Base-by-base conservation (phyloP, 108 stramenopile genomes). In the Nannochloropsis salina region DNA sequence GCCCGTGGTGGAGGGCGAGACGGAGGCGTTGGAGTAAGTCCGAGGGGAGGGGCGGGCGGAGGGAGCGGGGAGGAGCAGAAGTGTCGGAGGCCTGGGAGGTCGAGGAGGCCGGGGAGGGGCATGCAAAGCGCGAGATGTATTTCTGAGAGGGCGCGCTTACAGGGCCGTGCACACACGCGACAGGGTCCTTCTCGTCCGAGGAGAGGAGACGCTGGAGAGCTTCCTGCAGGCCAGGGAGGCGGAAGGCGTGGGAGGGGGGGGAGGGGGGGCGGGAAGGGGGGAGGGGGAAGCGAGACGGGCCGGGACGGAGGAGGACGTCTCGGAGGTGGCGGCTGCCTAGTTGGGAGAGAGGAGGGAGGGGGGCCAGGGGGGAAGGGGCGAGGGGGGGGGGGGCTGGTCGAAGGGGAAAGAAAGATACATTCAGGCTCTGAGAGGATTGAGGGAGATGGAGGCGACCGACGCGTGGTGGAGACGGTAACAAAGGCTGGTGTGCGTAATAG, bases 1-100 rank as follows among this genome's bases (percentile, higher is more conserved):
- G 47, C 95, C 95, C 8, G 95, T 96, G 21, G 90, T 91, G 82
- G 95, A 95, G 42, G 43, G 44, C 15, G 42, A 82, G 43, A 83
- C 61, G 86, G 82, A 74, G 40, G 85, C 12, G 84, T 80, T 20
- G 11, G 18, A 21, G 45, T 42, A 9, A 61, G 22, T 74, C 15
- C 1, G 31, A 74, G 61, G 61, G 61, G 61, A 74, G 2, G 61
- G 61, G n/a, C 20, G 61, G 61, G n/a, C 20, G 61, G 61, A 74
- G 6, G 0, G 0, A 74, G 61, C 20, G 47, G 15, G 47, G 47
- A 15, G 15, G 47, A 15, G 47, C 47, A 51, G 47, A 8, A 31
- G 31, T 31, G 31, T 31, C 31, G 1, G 0, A 31, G 31, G 31
- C 31, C 1, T 31, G 31, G 31, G 31, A 31, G 31, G 31, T 31